Base-by-base conservation (phyloP, 108 stramenopile species). In the Nannochloropsis oceanica region DNA sequence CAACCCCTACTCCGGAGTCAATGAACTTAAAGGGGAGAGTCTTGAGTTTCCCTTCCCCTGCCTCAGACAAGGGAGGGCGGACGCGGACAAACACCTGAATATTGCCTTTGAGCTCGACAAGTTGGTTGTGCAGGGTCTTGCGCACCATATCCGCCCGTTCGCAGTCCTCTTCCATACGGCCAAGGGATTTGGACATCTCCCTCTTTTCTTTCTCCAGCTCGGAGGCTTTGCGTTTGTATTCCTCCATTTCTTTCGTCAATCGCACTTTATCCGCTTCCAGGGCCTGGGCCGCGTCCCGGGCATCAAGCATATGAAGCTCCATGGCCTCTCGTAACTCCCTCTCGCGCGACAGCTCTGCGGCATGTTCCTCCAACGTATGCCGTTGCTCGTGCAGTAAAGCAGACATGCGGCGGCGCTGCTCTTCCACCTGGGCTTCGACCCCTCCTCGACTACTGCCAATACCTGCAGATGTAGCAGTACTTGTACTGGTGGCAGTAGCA, bases 61-160 rank as follows among this genome's bases (percentile, higher is more conserved):
- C 89, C 25, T 44, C 79, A 13, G 20, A 43, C 11, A 80, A 79
- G 24, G 88, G 86, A 11, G 93, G 93, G 13, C 93, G 90, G 25
- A 89, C 90, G 44, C 93, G 89, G 43, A 86, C 80, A 44, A 90
- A 92, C 59, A 93, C 93, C n/a, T 92, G 89, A 43, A 93, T 93
- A 85, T 93, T 93, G 12, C 93, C 93, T 79, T 89, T 89, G 2
- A 93, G 87, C 83, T 92, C 92, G 42, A 86, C 87, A 27, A 92
- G 79, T 12, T 25, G 27, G 24, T 44, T 44, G 42, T 83, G 82
- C 82, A 83, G 27, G 34, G 34, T 81, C 12, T 81, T 83, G 27
- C 82, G 43, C 42, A 24, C 42, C 43, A 42, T 83, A 42, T 27
- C 82, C 43, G 25, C 82, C 34, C n/a, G 42, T 9, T 83, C 43